Evolutionary conservation across 2,329 filamentous ascomycete genomes (phyloP).

Genomic region (Trichoderma koningii): DNA sequence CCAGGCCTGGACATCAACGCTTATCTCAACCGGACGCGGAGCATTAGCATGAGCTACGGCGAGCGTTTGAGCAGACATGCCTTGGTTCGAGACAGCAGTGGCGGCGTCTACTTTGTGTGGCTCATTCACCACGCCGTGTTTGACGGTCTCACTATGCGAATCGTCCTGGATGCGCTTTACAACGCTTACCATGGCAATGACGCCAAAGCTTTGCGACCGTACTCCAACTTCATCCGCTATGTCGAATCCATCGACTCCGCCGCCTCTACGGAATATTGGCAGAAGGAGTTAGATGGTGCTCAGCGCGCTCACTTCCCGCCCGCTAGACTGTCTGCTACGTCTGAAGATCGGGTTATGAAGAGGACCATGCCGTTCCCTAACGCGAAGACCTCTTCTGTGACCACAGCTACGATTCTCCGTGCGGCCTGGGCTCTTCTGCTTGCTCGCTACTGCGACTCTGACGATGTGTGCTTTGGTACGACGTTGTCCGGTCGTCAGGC

Average conservation of each 20-base stretch:
- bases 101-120: conserved; percentile 21
- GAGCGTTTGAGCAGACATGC: conserved; percentile 22
- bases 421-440: conserved; percentile 26
- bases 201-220: neutral
- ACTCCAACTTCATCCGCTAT: conserved; percentile 21
- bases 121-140: conserved; percentile 25
- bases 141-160: conserved; percentile 19
- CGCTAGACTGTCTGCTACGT: conserved; percentile 6
- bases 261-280: conserved; percentile 28
- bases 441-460: conserved; percentile 23
- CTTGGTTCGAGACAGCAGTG: conserved; percentile 16
- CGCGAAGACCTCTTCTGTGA: conserved; percentile 5
- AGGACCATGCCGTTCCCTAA: conserved; percentile 31
- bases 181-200: conserved; percentile 1
- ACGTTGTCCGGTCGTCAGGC: conserved; percentile 26
- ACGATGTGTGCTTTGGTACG: conserved; percentile 26
- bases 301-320: conserved; percentile 20
- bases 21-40: conserved; percentile 10
- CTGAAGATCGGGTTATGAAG: conserved; percentile 4
- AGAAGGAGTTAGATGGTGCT: conserved; percentile 27
- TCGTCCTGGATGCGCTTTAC: conserved; percentile 20
- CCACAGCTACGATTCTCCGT: conserved; percentile 23
- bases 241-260: conserved; percentile 16
- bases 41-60: conserved; percentile 23
- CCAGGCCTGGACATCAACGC: conserved; percentile 8